Percentiles rank a stretch among this genome's conserved stretches.
Conservation (phyloP, 225 moss, liverwort and hornwort species). For the Anthoceros angustus region DNA sequence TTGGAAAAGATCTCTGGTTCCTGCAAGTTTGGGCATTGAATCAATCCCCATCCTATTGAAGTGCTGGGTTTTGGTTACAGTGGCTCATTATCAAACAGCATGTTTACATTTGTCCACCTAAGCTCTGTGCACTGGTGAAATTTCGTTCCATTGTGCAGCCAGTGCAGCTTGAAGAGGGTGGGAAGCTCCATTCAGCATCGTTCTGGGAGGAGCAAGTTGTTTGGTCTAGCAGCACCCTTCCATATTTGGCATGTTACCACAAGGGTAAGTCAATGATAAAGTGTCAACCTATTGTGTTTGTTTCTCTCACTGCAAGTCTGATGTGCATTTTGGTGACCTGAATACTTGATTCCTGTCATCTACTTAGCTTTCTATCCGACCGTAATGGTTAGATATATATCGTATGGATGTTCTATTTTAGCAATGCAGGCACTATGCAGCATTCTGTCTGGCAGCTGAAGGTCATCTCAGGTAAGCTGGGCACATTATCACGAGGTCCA, state of each 20-base stretch:
- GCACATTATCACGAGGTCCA: slow-evolving; percentile 20
- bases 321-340: too few relatives aligned
- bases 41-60: too few relatives aligned
- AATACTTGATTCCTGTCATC: too few relatives aligned
- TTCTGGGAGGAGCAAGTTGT: slow-evolving; percentile 70
- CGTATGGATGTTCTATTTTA: neutral
- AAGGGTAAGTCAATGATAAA: slow-evolving; percentile 14
- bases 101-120: too few relatives aligned
- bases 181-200: slow-evolving; percentile 33
- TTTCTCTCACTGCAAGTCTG: neutral
- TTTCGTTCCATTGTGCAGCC: slow-evolving; percentile 18
- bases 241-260: slow-evolving; percentile 77
- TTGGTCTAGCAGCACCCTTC: slow-evolving; percentile 57
- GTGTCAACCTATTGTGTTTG: neutral
- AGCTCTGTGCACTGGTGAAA: neutral
- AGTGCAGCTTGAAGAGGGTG: slow-evolving; percentile 57
- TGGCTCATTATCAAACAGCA: slow-evolving; percentile 13
- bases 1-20: too few relatives aligned
- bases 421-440: slow-evolving; percentile 30
- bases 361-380: too few relatives aligned
- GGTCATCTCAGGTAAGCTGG: slow-evolving; percentile 36
- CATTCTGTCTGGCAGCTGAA: slow-evolving; percentile 85
- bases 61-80: neutral
- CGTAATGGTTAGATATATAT: too few relatives aligned
- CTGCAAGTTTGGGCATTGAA: too few relatives aligned